phyloP scores from a whole-genome alignment of 2,329 filamentous ascomycete species.

The Ceratocystis alfenasii region DNA sequence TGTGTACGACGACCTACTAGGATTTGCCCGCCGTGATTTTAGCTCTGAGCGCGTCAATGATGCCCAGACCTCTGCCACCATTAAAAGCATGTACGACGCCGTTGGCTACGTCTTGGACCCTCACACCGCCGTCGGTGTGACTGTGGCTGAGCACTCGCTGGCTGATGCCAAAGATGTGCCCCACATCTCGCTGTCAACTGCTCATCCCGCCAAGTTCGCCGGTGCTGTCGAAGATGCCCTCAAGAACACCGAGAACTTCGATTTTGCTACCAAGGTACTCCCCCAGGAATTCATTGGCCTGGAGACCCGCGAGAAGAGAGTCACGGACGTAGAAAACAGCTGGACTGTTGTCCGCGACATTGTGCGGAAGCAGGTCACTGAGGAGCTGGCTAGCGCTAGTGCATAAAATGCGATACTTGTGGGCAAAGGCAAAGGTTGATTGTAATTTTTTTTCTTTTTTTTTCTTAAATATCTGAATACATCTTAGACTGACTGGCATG shows the following conservation, averaged over 20 bases:
- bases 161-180: slow-evolving; percentile 38
- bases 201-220: slow-evolving; percentile 91
- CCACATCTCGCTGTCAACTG: slow-evolving; percentile 84
- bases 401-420: slow-evolving; percentile 9
- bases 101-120: slow-evolving; percentile 79
- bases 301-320: slow-evolving; percentile 60
- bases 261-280: slow-evolving; percentile 62
- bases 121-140: slow-evolving; percentile 78
- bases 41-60: slow-evolving; percentile 65
- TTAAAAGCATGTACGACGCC: slow-evolving; percentile 43
- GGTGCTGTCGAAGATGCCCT: slow-evolving; percentile 72
- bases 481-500: background rate
- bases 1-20: slow-evolving; percentile 62
- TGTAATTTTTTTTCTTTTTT: background rate
- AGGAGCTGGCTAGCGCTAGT: slow-evolving; percentile 38
- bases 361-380: slow-evolving; percentile 60
- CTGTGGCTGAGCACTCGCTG: slow-evolving; percentile 61
- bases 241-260: slow-evolving; percentile 56
- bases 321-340: slow-evolving; percentile 55
- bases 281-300: slow-evolving; percentile 73
- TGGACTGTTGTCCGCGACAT: slow-evolving; percentile 67
- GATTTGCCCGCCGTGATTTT: slow-evolving; percentile 60
- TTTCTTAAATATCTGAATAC: background rate
- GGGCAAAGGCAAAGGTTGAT: background rate
- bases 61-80: slow-evolving; percentile 54